These are phyloP conservation scores for Yarrowia sp. DNA, from an alignment of 805 yeast species.

Conservation along the genomic window DNA sequence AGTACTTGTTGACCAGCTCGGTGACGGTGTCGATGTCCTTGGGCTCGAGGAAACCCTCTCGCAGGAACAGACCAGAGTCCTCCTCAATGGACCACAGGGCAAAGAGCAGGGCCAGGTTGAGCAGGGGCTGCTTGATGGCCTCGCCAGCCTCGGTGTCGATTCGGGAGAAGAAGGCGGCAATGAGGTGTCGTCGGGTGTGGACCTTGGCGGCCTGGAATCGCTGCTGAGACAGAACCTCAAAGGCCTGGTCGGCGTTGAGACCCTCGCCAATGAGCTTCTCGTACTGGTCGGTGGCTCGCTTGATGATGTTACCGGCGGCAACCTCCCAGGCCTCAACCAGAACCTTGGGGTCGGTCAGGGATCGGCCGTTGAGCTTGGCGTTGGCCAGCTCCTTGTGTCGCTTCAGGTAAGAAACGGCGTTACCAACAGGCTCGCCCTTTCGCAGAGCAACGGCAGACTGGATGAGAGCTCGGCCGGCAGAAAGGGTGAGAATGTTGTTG, in stretches of 20 bases:
- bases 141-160: slow-evolving; percentile 50
- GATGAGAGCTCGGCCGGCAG: slow-evolving; percentile 79
- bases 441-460: slow-evolving; percentile 56
- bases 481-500: slow-evolving; percentile 82
- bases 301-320: slow-evolving; percentile 49
- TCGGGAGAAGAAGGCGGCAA: slow-evolving; percentile 51
- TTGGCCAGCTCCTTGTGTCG: slow-evolving; percentile 41
- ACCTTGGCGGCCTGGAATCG: slow-evolving; percentile 53
- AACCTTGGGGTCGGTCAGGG: slow-evolving; percentile 46
- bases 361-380: slow-evolving; percentile 43
- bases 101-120: slow-evolving; percentile 65
- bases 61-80: slow-evolving; percentile 75
- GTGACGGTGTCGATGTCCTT: slow-evolving; percentile 56
- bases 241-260: slow-evolving; percentile 47
- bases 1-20: slow-evolving; percentile 55
- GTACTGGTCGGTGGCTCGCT: slow-evolving; percentile 49
- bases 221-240: slow-evolving; percentile 53
- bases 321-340: slow-evolving; percentile 52
- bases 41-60: slow-evolving; percentile 63
- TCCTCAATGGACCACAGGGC: slow-evolving; percentile 71
- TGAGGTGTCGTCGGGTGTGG: slow-evolving; percentile 52
- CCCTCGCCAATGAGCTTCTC: slow-evolving; percentile 45
- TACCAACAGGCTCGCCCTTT: slow-evolving; percentile 57
- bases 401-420: slow-evolving; percentile 56
- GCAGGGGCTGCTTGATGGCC: slow-evolving; percentile 58